Evolutionary conservation across 1,139 yeast species (phyloP).

Genomic region (Lodderomyces beijingensis): DNA sequence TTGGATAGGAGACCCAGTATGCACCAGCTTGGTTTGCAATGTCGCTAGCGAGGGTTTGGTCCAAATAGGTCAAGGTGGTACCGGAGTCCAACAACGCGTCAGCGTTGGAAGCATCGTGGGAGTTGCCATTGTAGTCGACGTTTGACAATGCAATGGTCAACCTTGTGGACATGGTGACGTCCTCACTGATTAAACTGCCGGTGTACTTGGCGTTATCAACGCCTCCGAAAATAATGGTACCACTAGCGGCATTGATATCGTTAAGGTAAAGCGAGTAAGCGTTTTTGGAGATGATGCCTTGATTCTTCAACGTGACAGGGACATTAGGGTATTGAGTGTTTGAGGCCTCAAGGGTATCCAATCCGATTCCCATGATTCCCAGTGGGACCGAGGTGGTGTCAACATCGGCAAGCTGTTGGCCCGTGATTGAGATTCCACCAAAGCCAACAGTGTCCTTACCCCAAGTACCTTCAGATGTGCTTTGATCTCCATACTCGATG

Average conservation of each 20-base stretch:
- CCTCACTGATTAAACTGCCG: conserved; percentile 16
- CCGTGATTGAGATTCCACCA: conserved; percentile 12
- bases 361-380: conserved; percentile 22
- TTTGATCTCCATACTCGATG: conserved; percentile 11
- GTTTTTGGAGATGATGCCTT: conserved; percentile 45
- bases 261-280: conserved; percentile 35
- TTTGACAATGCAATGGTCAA: conserved; percentile 6
- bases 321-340: conserved; percentile 24
- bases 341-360: conserved; percentile 11
- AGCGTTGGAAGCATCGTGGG: background rate
- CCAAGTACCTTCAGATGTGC: conserved; percentile 50
- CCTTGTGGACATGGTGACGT: conserved; percentile 5
- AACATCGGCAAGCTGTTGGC: conserved; percentile 17
- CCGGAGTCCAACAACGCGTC: conserved; percentile 20
- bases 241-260: conserved; percentile 19
- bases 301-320: conserved; percentile 24
- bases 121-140: conserved; percentile 4
- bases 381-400: conserved; percentile 10
- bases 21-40: conserved; percentile 17
- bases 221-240: conserved; percentile 28
- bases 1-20: conserved; percentile 10
- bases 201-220: conserved; percentile 24
- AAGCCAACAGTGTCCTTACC: conserved; percentile 34
- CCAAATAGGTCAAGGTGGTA: conserved; percentile 27
- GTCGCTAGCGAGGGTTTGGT: conserved; percentile 13